Conservation (phyloP, 176 grass and related monocot species). For the Miscanthus lutarioriparius region DNA sequence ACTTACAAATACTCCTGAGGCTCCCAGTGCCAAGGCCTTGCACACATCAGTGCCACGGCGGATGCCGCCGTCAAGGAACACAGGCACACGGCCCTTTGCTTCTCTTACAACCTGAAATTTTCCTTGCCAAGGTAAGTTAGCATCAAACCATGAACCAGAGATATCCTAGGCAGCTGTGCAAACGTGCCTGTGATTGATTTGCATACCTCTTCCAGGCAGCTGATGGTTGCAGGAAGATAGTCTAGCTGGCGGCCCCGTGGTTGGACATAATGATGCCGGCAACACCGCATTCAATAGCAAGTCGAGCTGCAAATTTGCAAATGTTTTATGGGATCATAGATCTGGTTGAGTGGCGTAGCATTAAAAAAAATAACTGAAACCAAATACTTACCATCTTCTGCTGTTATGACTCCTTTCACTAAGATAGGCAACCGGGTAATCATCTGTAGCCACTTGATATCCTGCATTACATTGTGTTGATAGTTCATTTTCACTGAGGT, state of each 20-base stretch:
- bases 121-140: background rate
- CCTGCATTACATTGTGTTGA: conserved; percentile 34
- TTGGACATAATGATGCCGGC: conserved; percentile 87
- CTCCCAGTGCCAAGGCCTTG: conserved; percentile 82
- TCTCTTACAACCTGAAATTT: conserved; percentile 69
- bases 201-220: conserved; percentile 84
- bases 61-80: conserved; percentile 81
- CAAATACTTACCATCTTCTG: conserved; percentile 66
- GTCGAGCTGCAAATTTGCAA: conserved; percentile 44
- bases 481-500: background rate
- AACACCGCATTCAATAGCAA: conserved; percentile 57
- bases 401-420: conserved; percentile 83
- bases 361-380: background rate
- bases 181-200: background rate
- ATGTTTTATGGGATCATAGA: background rate
- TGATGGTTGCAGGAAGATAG: conserved; percentile 79
- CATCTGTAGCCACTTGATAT: conserved; percentile 76
- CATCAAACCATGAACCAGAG: background rate
- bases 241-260: conserved; percentile 90
- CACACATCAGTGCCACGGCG: conserved; percentile 90
- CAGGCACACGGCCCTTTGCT: conserved; percentile 60
- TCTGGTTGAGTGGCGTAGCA: background rate
- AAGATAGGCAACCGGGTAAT: conserved; percentile 74
- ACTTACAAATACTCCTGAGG: conserved; percentile 84
- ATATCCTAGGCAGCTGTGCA: background rate